Percentiles rank a stretch among this genome's conserved stretches.
These are phyloP conservation scores for Colletotrichum spaethianum DNA, from an alignment of 2,329 filamentous ascomycete species.

Conservation along the genomic window DNA sequence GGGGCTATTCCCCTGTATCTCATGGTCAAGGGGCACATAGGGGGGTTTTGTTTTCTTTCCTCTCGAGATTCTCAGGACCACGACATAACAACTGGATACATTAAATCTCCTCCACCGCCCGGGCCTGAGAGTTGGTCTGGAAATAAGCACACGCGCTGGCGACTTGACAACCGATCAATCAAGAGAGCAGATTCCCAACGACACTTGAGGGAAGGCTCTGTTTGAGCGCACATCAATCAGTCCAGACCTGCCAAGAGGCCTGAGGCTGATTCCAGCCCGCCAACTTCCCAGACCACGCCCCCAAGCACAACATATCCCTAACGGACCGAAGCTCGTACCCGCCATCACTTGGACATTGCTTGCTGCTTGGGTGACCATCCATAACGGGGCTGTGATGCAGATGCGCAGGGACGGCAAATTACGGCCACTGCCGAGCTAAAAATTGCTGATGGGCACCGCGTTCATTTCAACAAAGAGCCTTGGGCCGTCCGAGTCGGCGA, in stretches of 20 bases:
- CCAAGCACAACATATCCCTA: background rate
- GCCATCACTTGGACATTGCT: constrained; percentile 13
- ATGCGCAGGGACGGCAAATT: constrained; percentile 39
- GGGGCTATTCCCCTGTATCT: constrained; percentile 27
- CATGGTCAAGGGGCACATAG: constrained; percentile 19
- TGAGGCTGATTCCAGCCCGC: constrained; percentile 33
- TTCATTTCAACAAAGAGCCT: constrained; percentile 41
- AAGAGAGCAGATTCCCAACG: background rate
- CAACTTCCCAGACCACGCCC: constrained; percentile 1
- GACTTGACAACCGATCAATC: background rate
- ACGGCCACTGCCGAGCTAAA: constrained; percentile 38
- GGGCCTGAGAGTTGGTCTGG: constrained; percentile 11
- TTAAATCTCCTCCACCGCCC: constrained; percentile 30
- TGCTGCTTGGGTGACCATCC: constrained; percentile 22
- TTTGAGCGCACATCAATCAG: constrained; percentile 20
- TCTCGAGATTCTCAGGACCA: constrained; percentile 37
- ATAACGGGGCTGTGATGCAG: constrained; percentile 21
- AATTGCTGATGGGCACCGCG: constrained; percentile 29
- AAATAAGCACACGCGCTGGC: constrained; percentile 9
- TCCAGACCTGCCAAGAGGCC: constrained; percentile 34
- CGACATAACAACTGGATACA: constrained; percentile 25
- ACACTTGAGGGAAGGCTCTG: background rate
- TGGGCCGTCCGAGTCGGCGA: constrained; percentile 33
- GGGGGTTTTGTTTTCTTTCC: constrained; percentile 22
- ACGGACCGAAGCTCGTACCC: constrained; percentile 23